Percentiles rank a stretch among this genome's conserved stretches.
phyloP scores from a whole-genome alignment of 768 basidiomycete genomes.

The Leccinum uliginosum region DNA sequence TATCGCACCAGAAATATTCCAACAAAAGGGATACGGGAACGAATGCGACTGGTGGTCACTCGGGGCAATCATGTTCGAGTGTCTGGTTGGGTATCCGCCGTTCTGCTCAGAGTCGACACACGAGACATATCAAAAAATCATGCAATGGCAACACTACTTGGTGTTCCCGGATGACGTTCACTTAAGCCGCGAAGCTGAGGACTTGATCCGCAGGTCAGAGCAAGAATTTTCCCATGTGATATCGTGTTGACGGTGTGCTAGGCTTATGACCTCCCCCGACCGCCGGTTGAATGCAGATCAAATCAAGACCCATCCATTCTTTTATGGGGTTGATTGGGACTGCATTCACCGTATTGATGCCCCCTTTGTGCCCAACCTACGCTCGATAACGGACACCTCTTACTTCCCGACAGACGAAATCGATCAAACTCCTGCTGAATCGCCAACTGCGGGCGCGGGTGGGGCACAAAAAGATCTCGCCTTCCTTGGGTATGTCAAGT shows the following conservation, averaged over 20 bases:
- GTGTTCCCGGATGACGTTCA: constrained; percentile 93
- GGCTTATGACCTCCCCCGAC: constrained; percentile 83
- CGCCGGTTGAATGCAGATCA: constrained; percentile 75
- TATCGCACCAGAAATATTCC: constrained; percentile 96
- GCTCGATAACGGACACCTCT: constrained; percentile 93
- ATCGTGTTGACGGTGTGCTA: constrained; percentile 26
- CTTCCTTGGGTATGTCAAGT: constrained; percentile 53
- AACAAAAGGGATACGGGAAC: constrained; percentile 95
- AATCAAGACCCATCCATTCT: constrained; percentile 89
- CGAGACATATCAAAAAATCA: constrained; percentile 97
- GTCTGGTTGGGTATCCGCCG: constrained; percentile 93
- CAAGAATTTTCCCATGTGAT: neutral
- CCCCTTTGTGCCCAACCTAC: constrained; percentile 93
- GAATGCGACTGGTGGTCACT: constrained; percentile 99
- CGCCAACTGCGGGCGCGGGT: constrained; percentile 33
- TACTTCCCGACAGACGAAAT: constrained; percentile 97
- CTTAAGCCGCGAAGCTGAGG: constrained; percentile 86
- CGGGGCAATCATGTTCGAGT: constrained; percentile 98
- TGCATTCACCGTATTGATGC: constrained; percentile 85
- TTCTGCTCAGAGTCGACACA: constrained; percentile 96
- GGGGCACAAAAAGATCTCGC: constrained; percentile 55
- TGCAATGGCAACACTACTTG: constrained; percentile 87
- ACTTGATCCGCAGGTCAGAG: constrained; percentile 73
- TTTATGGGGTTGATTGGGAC: constrained; percentile 94
- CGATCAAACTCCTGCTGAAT: constrained; percentile 63